Evolutionary conservation across 75 land plant species (phyloP).

Genomic region (Pseudotsuga menziesii): DNA sequence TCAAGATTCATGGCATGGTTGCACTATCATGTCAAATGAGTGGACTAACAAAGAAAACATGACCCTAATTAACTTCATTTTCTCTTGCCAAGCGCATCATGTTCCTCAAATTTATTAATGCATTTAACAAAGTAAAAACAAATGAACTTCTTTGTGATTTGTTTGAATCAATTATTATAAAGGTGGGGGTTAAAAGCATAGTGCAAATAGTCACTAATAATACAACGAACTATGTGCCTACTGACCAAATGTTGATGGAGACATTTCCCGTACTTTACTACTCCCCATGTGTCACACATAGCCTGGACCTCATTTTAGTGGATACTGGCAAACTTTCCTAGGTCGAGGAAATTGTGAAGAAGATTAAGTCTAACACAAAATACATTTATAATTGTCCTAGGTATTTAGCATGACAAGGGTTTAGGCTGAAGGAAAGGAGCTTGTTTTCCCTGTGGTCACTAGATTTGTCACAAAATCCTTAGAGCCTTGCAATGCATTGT

Average conservation of each 20-base stretch:
- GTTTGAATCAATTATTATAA: background rate
- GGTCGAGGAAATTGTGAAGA: background rate
- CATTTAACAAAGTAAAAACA: conserved; percentile 32
- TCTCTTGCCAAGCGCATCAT: conserved; percentile 31
- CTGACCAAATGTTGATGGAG: background rate
- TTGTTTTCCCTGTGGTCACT: background rate
- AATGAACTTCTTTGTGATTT: conserved; percentile 17
- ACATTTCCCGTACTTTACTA: background rate
- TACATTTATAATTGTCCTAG: background rate
- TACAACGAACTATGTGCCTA: background rate
- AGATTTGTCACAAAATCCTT: background rate
- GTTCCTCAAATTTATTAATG: conserved; percentile 47
- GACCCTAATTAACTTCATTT: conserved; percentile 40
- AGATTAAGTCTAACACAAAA: background rate
- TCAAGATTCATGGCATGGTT: conserved; percentile 44
- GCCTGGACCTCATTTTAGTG: background rate
- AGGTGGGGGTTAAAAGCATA: background rate
- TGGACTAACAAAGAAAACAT: conserved; percentile 44
- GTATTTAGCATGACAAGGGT: background rate
- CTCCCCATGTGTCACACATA: background rate
- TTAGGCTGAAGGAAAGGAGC: background rate
- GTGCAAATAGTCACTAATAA: background rate
- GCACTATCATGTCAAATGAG: conserved; percentile 51
- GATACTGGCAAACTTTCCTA: background rate
- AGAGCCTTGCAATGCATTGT: too few species aligned